Base-by-base conservation (phyloP, 2,329 filamentous ascomycete species). In the Monosporascus sp. region DNA sequence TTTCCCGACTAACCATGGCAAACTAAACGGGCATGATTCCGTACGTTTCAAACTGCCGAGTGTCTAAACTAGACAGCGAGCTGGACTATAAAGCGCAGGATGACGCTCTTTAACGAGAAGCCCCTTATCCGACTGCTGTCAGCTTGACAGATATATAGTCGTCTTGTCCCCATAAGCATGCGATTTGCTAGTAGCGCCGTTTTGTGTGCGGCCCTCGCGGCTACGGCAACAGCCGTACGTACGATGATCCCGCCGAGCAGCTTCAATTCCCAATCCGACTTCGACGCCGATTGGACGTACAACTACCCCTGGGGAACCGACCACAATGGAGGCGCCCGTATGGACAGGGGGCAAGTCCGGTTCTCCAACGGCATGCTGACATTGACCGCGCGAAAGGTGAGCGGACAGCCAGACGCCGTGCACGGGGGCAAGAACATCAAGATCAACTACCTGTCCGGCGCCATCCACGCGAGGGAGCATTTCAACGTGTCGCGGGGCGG, bases 241-340 rank as follows among this genome's bases (percentile, higher is more conserved):
- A 69, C 70, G 9, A 67, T 74, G 24, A 75, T 75, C 53, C 72
- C 72, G 1, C 64, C 52, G 9, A 69, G 67, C 14, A 70, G 65
- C 54, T 74, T 75, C 61, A 61, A 69, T 59, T 69, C 68, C 1
- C 68, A 69, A 51, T 44, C 66, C 45, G 58, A 64, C 59, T 75
- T 77, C 51, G 68, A 74, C 52, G 58, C 65, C 5, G 66, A 77
- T 65, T 83, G 78, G 69, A 65, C 63, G 50, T 78, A 79, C 65
- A 73, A 78, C 57, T 83, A 83, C 60, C 79, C 78, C 2, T 81
- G 80, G 80, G 80, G 80, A 22, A 76, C 72, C 18, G 75, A 79
- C 59, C 80, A 83, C 67, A 83, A 83, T 60, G 80, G 80, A 41
- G 76, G 72, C 0, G 79, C 80, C 0, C 77, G 78, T 37, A 83